phyloP scores from a whole-genome alignment of 1,284 basidiomycete genomes.

The Trametes sp. region DNA sequence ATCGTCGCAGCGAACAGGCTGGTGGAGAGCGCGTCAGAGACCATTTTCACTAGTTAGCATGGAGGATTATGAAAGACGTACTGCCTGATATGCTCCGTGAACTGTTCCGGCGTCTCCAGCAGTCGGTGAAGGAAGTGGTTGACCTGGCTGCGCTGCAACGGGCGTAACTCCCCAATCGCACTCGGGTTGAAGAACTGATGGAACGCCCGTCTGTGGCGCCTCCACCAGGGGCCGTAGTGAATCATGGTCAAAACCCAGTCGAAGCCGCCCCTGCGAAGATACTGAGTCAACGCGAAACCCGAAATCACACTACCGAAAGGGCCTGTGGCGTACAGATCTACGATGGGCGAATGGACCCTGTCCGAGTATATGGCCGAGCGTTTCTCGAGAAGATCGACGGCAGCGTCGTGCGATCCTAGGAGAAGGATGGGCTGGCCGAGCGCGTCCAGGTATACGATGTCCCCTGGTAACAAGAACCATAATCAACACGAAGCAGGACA shows the following conservation, averaged over 20 bases:
- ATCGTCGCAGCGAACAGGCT: constrained; percentile 43
- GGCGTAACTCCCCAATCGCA: constrained; percentile 9
- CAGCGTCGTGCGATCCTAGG: constrained; percentile 17
- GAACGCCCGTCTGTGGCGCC: constrained; percentile 18
- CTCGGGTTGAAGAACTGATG: constrained; percentile 29
- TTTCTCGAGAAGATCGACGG: constrained; percentile 31
- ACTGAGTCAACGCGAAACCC: not conserved
- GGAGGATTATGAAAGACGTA: constrained; percentile 6
- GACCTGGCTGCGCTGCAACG: constrained; percentile 14
- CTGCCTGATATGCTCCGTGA: constrained; percentile 27
- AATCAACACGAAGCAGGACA: not conserved
- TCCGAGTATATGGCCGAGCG: constrained; percentile 26
- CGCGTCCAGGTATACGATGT: constrained; percentile 21
- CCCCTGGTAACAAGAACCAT: constrained; percentile 6
- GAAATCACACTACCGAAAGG: not conserved
- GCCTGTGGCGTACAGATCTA: constrained; percentile 15
- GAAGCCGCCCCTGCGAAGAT: constrained; percentile 17
- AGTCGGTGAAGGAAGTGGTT: constrained; percentile 16
- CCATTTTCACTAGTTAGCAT: not conserved
- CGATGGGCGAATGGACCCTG: constrained; percentile 15
- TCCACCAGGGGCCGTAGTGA: constrained; percentile 22
- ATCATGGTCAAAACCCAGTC: constrained; percentile 21
- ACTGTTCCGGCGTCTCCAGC: constrained; percentile 12
- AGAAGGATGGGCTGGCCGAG: constrained; percentile 24
- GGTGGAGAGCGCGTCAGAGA: not conserved